phyloP scores from a whole-genome alignment of 1,284 basidiomycete species.

The Trichosporon ovoides region DNA sequence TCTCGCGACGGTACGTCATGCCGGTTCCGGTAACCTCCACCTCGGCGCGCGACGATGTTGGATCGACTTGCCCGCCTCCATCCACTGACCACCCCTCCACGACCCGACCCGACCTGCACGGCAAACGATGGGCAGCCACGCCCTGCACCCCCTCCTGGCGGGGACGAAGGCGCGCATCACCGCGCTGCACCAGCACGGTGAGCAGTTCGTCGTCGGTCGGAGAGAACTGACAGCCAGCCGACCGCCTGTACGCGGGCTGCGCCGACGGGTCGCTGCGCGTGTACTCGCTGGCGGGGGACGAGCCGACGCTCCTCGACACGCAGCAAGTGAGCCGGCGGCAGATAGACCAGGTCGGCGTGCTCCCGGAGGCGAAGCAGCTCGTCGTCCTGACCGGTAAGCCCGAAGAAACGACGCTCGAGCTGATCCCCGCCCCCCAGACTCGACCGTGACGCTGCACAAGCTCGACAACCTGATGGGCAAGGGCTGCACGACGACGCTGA shows the following conservation, averaged over 20 bases:
- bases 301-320: slow-evolving; percentile 35
- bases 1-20: background rate
- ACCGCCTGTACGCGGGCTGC: slow-evolving; percentile 70
- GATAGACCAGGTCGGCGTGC: slow-evolving; percentile 79
- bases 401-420: background rate
- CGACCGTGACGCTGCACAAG: slow-evolving; percentile 53
- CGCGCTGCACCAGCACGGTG: slow-evolving; percentile 40
- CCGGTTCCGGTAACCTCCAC: slow-evolving; percentile 1
- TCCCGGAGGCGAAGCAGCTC: slow-evolving; percentile 75
- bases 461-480: slow-evolving; percentile 55
- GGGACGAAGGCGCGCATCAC: slow-evolving; percentile 33
- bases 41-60: background rate
- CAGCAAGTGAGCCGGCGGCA: slow-evolving; percentile 65
- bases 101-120: background rate
- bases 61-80: background rate
- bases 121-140: slow-evolving; percentile 26
- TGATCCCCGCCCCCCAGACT: slow-evolving; percentile 32
- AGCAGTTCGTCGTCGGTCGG: background rate
- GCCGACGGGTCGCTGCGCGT: slow-evolving; percentile 61
- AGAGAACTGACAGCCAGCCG: slow-evolving; percentile 26
- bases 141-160: slow-evolving; percentile 32
- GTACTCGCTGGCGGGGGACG: slow-evolving; percentile 12
- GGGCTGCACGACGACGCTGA: slow-evolving; percentile 60
- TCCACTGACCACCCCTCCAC: background rate
- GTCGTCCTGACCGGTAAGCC: slow-evolving; percentile 69